Conservation (phyloP, 2,329 filamentous ascomycete species). For the Botrytis hyacinthi region DNA sequence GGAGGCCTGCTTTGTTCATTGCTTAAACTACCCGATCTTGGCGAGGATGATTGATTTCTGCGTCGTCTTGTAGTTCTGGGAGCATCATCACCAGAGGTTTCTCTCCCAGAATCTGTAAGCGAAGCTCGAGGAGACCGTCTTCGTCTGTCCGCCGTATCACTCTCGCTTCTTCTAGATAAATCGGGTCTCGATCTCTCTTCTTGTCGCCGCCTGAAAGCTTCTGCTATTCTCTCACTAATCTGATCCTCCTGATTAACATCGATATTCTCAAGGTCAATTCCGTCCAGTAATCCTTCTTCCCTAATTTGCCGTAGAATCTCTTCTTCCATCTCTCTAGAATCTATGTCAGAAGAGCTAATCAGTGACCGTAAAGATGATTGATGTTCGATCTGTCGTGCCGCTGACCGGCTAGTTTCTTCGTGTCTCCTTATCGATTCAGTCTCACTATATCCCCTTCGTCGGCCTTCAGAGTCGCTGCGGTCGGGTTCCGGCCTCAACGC, state of each 20-base stretch:
- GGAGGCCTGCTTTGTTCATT: constrained; percentile 54
- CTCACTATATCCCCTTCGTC: constrained; percentile 32
- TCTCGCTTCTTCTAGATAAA: constrained; percentile 44
- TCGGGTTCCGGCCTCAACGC: constrained; percentile 25
- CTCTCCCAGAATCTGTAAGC: constrained; percentile 30
- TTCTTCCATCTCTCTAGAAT: constrained; percentile 75
- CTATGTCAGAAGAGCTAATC: constrained; percentile 75
- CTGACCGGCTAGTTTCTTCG: constrained; percentile 33
- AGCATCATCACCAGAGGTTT: constrained; percentile 33
- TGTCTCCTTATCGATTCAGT: constrained; percentile 33
- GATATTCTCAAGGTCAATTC: constrained; percentile 83
- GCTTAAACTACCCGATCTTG: constrained; percentile 45
- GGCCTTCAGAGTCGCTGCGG: constrained; percentile 27
- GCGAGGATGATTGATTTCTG: constrained; percentile 47
- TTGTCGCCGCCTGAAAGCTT: constrained; percentile 79
- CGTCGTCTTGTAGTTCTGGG: constrained; percentile 28
- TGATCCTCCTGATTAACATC: constrained; percentile 83
- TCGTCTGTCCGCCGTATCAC: constrained; percentile 30
- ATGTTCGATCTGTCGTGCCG: constrained; percentile 69
- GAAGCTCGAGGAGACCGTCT: constrained; percentile 33
- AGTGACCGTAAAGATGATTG: constrained; percentile 85
- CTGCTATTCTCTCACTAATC: constrained; percentile 84
- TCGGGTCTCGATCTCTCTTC: constrained; percentile 55
- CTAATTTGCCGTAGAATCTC: constrained; percentile 88
- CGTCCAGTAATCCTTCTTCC: constrained; percentile 82